Conservation (phyloP, 2,329 filamentous ascomycete species). For the Tolypocladium guangdongense region DNA sequence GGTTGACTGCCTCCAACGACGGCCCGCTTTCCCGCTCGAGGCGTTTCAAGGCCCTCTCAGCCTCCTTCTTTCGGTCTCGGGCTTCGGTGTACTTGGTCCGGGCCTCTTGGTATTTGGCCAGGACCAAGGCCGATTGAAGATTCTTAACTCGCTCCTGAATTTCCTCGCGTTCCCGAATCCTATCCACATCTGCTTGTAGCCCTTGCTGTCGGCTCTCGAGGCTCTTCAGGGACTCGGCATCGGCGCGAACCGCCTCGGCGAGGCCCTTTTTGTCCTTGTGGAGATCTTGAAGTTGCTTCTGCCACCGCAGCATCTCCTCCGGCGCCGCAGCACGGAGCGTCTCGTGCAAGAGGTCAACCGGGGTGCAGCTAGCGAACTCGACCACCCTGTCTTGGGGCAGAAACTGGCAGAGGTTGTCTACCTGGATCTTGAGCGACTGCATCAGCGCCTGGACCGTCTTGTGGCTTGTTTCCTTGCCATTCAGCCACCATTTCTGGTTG, state of each 20-base stretch:
- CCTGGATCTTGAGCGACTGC: slow-evolving; percentile 71
- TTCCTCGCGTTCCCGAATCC: slow-evolving; percentile 63
- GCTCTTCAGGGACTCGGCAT: slow-evolving; percentile 52
- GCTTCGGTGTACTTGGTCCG: slow-evolving; percentile 35
- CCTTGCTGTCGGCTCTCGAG: slow-evolving; percentile 63
- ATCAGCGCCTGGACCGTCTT: slow-evolving; percentile 59
- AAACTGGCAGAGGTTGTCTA: slow-evolving; percentile 97
- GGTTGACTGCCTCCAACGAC: slow-evolving; percentile 54
- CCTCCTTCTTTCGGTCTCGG: slow-evolving; percentile 43
- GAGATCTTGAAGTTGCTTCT: slow-evolving; percentile 60
- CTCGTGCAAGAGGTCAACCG: slow-evolving; percentile 70
- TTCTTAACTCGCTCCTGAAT: slow-evolving; percentile 54
- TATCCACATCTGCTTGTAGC: slow-evolving; percentile 72
- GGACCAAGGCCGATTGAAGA: slow-evolving; percentile 53
- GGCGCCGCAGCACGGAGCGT: slow-evolving; percentile 84
- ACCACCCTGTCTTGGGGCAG: slow-evolving; percentile 91
- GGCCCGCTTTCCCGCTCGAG: slow-evolving; percentile 54
- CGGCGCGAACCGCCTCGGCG: slow-evolving; percentile 44
- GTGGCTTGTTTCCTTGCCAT: slow-evolving; percentile 51
- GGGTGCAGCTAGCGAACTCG: slow-evolving; percentile 77
- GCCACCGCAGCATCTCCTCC: slow-evolving; percentile 67
- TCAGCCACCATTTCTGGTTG: slow-evolving; percentile 66
- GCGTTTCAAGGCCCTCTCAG: slow-evolving; percentile 44
- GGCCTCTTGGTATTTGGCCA: slow-evolving; percentile 52
- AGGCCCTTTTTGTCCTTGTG: slow-evolving; percentile 57